Conservation (phyloP, 2,329 filamentous ascomycete genomes). For the Alternaria longipes region DNA sequence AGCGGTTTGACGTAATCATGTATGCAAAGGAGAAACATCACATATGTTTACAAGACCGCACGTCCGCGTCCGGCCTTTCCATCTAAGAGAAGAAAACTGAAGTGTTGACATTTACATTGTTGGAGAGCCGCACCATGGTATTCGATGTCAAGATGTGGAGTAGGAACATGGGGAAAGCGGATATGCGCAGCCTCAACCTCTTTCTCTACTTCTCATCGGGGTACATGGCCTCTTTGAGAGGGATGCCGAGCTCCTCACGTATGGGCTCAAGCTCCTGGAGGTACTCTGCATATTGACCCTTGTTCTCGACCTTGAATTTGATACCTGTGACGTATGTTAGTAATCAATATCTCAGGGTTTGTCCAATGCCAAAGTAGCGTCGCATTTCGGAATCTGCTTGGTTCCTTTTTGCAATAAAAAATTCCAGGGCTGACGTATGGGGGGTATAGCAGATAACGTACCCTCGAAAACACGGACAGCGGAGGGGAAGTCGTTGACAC, state of each 20-base stretch:
- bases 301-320: constrained; percentile 99
- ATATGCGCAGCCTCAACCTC: constrained; percentile 17
- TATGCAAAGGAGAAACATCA: constrained; percentile 31
- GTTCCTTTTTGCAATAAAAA: background rate
- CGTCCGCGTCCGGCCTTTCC: constrained; percentile 25
- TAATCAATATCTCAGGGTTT: constrained; percentile 24
- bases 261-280: constrained; percentile 91
- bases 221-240: constrained; percentile 92
- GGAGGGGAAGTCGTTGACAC: constrained; percentile 98
- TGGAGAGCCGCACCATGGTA: constrained; percentile 23
- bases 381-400: background rate
- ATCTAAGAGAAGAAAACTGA: constrained; percentile 33
- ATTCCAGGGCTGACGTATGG: background rate
- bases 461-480: constrained; percentile 99
- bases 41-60: constrained; percentile 38
- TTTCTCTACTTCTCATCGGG: constrained; percentile 61
- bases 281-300: constrained; percentile 96
- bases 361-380: constrained; percentile 1
- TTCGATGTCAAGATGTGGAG: constrained; percentile 20
- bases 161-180: constrained; percentile 19
- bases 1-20: constrained; percentile 13
- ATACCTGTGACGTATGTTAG: constrained; percentile 69
- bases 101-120: constrained; percentile 35
- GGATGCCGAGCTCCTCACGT: constrained; percentile 90
- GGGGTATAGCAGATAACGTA: constrained; percentile 57